phyloP scores from a whole-genome alignment of 148 eudicot species.

The Silene conica region DNA sequence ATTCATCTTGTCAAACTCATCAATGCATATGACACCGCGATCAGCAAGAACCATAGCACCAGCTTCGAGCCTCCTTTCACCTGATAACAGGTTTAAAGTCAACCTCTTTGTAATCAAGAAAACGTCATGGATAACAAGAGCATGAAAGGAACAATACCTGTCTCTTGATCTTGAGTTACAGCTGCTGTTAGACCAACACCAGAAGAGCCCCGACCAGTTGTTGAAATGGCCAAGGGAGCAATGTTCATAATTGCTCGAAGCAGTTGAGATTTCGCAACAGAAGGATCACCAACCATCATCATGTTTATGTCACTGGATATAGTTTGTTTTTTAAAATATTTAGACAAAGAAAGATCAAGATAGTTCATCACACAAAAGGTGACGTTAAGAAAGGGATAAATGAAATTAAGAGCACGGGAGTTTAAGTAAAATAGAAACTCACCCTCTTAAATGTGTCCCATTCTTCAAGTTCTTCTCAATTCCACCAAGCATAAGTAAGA shows the following conservation, averaged over 20 bases:
- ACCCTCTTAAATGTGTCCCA: slow-evolving; percentile 98
- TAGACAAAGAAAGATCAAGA: not conserved
- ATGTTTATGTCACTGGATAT: slow-evolving; percentile 84
- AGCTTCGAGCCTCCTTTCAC: slow-evolving; percentile 96
- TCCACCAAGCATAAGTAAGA: slow-evolving; percentile 92
- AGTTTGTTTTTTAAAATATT: not conserved
- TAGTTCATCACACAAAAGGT: not conserved
- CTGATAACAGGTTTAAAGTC: slow-evolving; percentile 31
- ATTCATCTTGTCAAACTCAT: slow-evolving; percentile 98
- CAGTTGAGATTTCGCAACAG: slow-evolving; percentile 97
- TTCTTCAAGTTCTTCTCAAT: slow-evolving; percentile 92
- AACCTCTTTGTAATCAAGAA: not conserved
- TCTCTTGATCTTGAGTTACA: slow-evolving; percentile 97
- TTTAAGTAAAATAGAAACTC: slow-evolving; percentile 22
- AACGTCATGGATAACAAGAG: not conserved
- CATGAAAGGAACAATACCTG: slow-evolving; percentile 44
- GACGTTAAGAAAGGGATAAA: not conserved
- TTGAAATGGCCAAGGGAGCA: slow-evolving; percentile 97
- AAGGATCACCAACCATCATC: slow-evolving; percentile 99
- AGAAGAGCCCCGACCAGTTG: slow-evolving; percentile 97
- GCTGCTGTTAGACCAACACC: slow-evolving; percentile 99
- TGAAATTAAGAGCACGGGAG: not conserved
- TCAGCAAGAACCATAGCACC: slow-evolving; percentile 99
- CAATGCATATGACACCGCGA: slow-evolving; percentile 96
- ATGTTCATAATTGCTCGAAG: slow-evolving; percentile 97